These are phyloP conservation scores for Clarkia xantiana DNA, from an alignment of 345 rosid genomes.

Conservation along the genomic window DNA sequence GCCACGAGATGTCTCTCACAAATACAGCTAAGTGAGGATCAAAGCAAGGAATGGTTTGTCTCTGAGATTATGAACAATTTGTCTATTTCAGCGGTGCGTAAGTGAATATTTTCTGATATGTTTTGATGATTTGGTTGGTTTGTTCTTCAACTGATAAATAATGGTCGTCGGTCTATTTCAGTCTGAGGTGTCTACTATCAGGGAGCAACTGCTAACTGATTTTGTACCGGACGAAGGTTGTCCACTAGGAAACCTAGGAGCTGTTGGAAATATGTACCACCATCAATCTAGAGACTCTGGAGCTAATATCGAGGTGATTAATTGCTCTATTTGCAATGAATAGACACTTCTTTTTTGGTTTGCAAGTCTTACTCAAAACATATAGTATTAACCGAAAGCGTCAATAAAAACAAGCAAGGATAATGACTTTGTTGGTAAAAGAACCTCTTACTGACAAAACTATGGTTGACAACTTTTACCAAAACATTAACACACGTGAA, in stretches of 20 bases:
- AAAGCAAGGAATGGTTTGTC: slow-evolving; percentile 44
- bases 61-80: slow-evolving; percentile 62
- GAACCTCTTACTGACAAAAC: no score
- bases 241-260: slow-evolving; percentile 56
- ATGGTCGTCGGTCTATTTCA: slow-evolving; percentile 20
- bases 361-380: no score
- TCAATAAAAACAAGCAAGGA: no score
- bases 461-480: no score
- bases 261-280: slow-evolving; percentile 24
- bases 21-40: slow-evolving; percentile 37
- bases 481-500: no score
- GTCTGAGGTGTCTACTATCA: slow-evolving; percentile 39
- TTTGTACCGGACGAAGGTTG: slow-evolving; percentile 82
- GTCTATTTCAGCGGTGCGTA: slow-evolving; percentile 24
- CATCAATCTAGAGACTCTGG: slow-evolving; percentile 19
- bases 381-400: no score
- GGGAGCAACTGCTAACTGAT: slow-evolving; percentile 49
- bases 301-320: slow-evolving; percentile 6
- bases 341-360: neutral
- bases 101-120: neutral
- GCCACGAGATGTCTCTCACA: slow-evolving; percentile 49
- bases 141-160: no score
- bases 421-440: no score
- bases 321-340: neutral
- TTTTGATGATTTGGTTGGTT: neutral